These are phyloP conservation scores for Baorangia bicolor DNA, from an alignment of 768 basidiomycete species.

Conservation along the genomic window DNA sequence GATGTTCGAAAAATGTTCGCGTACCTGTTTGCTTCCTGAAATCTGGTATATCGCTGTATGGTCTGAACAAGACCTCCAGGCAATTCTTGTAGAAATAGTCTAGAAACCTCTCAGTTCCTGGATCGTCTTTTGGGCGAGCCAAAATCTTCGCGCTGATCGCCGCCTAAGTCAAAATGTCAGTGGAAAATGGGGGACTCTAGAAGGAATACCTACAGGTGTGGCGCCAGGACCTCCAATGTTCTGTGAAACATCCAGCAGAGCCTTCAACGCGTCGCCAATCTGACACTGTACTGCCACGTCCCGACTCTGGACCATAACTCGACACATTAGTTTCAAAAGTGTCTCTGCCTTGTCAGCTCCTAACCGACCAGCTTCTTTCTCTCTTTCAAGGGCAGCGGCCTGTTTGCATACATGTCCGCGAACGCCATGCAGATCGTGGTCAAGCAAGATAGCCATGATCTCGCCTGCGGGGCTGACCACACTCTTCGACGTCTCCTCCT, in stretches of 20 bases:
- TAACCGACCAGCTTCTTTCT: conserved; percentile 53
- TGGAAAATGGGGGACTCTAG: neutral
- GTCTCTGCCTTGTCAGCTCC: conserved; percentile 69
- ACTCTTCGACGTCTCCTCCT: conserved; percentile 43
- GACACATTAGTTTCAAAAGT: conserved; percentile 71
- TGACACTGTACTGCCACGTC: conserved; percentile 90
- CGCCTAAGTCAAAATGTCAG: conserved; percentile 18
- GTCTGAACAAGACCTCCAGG: conserved; percentile 74
- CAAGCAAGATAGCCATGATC: conserved; percentile 78
- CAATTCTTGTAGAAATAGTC: conserved; percentile 92
- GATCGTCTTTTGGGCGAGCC: conserved; percentile 74
- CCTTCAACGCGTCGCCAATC: conserved; percentile 82
- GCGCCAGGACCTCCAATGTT: conserved; percentile 36
- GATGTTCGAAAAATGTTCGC: neutral
- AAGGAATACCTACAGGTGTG: conserved; percentile 31
- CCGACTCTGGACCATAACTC: conserved; percentile 72
- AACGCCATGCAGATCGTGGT: conserved; percentile 89
- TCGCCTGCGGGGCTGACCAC: conserved; percentile 86
- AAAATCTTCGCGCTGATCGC: conserved; percentile 43
- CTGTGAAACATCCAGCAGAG: conserved; percentile 76
- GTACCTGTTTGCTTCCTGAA: conserved; percentile 51
- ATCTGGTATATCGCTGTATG: conserved; percentile 72
- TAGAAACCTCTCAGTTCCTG: conserved; percentile 83
- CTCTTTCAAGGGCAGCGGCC: conserved; percentile 65
- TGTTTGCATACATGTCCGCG: conserved; percentile 84